Base-by-base conservation (phyloP, 2,329 filamentous ascomycete genomes). In the Cercospora brassicicola region DNA sequence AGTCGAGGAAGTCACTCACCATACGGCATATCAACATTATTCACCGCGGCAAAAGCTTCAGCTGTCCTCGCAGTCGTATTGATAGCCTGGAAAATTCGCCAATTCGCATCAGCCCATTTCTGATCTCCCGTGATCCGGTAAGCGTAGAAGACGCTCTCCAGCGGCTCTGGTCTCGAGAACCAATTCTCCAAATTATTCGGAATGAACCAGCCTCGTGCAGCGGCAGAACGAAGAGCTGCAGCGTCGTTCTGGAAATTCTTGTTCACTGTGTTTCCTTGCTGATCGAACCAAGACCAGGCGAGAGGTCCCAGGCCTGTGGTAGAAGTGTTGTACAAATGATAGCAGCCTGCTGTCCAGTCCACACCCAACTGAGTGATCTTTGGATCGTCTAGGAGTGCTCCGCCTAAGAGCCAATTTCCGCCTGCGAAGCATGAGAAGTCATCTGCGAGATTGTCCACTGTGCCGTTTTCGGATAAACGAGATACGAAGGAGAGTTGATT, bases 81-180 rank as follows among this genome's bases (percentile, higher is more conserved):
- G 31, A 83, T 81, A 2, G 79, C 78, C 18, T 77, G 78, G 73
- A 81, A 83, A 78, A 83, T 82, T 18, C 79, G 77, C 82, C 82
- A 83, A 2, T 80, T 81, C 1, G 76, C 76, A 4, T 80, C 81
- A 36, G 81, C 79, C 74, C 80, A 79, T 67, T 71, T 77, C 64
- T 80, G 81, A 69, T 86, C 83, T 11, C 86, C 86, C 1, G 85
- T 87, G 53, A 87, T 84, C 13, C 86, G 82, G 70, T 87, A 86
- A 77, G 87, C 78, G 68, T 87, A 80, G 73, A 87, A 87, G 2
- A 87, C 81, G n/a, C 83, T 85, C 73, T 88, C 86, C 30, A 87
- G 84, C 2, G 85, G 85, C 72, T 87, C 86, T 1, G 86, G 81
- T 10, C 69, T 56, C 11, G 66, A 68, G 30, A 67, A 68, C 71